Percentiles rank a stretch among this genome's conserved stretches.
Evolutionary conservation across 768 basidiomycete species (phyloP).

Genomic region (Rhodotorula diobovata): DNA sequence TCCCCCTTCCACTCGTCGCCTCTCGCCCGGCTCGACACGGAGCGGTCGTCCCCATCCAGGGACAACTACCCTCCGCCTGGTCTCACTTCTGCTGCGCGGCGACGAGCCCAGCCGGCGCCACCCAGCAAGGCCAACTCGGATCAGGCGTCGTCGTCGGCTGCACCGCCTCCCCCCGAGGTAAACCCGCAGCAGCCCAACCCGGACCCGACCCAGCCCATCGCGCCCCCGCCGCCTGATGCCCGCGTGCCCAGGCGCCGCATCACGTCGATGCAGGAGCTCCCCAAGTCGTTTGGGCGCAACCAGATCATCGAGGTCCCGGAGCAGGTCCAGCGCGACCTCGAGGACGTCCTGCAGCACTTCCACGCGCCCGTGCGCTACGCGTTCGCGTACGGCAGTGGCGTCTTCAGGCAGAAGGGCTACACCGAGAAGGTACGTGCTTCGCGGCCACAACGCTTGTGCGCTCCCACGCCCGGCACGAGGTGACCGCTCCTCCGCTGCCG

Average conservation of each 20-base stretch:
- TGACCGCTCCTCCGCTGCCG: background rate
- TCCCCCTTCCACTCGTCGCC: conserved; percentile 2
- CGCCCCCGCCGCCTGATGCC: conserved; percentile 10
- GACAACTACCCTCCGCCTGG: conserved; percentile 1
- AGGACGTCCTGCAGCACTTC: conserved; percentile 72
- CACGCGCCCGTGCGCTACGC: conserved; percentile 92
- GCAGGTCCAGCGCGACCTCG: conserved; percentile 51
- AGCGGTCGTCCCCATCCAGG: background rate
- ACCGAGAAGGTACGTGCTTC: conserved; percentile 22
- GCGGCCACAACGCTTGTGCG: background rate
- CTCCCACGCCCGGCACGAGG: background rate
- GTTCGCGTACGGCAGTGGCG: conserved; percentile 94
- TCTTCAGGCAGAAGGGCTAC: conserved; percentile 88
- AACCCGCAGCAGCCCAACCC: background rate
- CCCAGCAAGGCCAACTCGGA: background rate
- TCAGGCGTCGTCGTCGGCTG: too few relatives aligned
- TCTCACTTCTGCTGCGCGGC: conserved; percentile 11
- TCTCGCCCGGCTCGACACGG: background rate
- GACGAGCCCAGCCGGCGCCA: conserved; percentile 3
- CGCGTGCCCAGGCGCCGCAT: conserved; percentile 13
- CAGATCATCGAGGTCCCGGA: conserved; percentile 34
- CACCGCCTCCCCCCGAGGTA: background rate
- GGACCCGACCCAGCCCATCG: background rate
- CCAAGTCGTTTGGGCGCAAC: conserved; percentile 32
- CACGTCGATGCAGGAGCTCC: conserved; percentile 32